A percentile compares a stretch with the other conserved stretches of the same genome.
Conservation (phyloP, 108 stramenopile genomes). For the Cafeteria roenbergensis region DNA sequence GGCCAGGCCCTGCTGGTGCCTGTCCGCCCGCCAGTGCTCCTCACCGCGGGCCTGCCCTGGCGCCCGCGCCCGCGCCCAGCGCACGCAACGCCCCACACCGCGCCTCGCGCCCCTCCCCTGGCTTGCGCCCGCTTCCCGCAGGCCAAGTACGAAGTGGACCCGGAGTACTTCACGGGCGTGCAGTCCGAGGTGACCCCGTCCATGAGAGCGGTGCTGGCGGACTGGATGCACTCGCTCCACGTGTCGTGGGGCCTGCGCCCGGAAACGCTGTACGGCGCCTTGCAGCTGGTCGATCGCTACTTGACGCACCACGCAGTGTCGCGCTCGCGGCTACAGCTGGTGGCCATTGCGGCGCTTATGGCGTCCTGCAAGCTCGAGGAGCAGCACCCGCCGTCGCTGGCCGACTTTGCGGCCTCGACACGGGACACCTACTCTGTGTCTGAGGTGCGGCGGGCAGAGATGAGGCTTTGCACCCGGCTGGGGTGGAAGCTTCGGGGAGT, state of each 20-base stretch:
- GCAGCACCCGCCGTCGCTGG: constrained; percentile 1
- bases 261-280: constrained; percentile 8
- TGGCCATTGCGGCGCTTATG: not conserved
- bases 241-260: constrained; percentile 1
- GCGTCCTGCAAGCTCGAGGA: constrained; percentile 20
- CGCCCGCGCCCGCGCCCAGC: no score
- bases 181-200: not conserved
- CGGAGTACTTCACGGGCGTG: not conserved
- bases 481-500: not conserved
- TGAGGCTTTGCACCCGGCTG: not conserved
- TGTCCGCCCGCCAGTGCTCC: no score
- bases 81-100: no score
- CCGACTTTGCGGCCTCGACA: not conserved
- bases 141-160: no score
- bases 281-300: constrained; percentile 7
- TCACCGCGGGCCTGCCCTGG: no score
- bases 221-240: constrained; percentile 7
- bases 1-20: no score
- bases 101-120: no score
- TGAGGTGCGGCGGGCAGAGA: constrained; percentile 1
- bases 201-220: constrained; percentile 9
- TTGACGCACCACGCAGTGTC: not conserved
- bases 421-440: not conserved
- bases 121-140: no score
- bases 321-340: not conserved